phyloP scores from a whole-genome alignment of 2,329 filamentous ascomycete genomes.

The Chaetothyriales sp. region DNA sequence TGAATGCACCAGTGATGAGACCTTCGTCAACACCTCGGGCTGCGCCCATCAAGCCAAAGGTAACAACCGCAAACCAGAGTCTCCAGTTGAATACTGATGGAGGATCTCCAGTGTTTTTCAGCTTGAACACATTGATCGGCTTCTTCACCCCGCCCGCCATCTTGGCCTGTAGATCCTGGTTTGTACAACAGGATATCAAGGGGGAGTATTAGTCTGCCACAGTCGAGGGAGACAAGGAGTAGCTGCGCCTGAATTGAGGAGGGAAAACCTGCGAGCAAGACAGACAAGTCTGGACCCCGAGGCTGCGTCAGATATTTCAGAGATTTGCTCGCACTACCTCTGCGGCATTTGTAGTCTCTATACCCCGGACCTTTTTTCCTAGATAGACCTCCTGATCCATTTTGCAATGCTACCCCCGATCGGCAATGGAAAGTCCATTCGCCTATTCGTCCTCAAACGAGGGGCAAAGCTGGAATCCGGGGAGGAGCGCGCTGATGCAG shows the following conservation, averaged over 20 bases:
- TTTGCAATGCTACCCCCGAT: no score
- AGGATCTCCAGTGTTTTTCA: conserved; percentile 19
- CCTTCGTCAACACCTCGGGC: conserved; percentile 15
- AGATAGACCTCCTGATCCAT: no score
- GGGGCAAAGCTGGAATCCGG: no score
- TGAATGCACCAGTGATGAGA: conserved; percentile 19
- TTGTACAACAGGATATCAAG: background rate
- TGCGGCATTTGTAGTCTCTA: no score
- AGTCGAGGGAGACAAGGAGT: background rate
- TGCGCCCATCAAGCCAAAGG: conserved; percentile 18
- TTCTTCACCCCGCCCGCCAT: conserved; percentile 21
- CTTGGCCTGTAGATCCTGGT: background rate
- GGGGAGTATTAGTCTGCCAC: background rate
- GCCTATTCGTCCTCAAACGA: no score
- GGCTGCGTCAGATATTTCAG: background rate
- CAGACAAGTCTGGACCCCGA: no score
- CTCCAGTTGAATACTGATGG: conserved; percentile 22
- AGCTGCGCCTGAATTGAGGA: background rate
- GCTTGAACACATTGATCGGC: conserved; percentile 26
- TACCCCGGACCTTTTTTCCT: no score
- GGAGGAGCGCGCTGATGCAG: no score
- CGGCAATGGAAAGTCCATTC: no score
- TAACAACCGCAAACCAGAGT: conserved; percentile 17
- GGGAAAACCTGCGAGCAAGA: background rate
- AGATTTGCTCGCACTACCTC: background rate